These are phyloP conservation scores for Grammothele lineata DNA, from an alignment of 768 basidiomycete genomes.

Conservation along the genomic window DNA sequence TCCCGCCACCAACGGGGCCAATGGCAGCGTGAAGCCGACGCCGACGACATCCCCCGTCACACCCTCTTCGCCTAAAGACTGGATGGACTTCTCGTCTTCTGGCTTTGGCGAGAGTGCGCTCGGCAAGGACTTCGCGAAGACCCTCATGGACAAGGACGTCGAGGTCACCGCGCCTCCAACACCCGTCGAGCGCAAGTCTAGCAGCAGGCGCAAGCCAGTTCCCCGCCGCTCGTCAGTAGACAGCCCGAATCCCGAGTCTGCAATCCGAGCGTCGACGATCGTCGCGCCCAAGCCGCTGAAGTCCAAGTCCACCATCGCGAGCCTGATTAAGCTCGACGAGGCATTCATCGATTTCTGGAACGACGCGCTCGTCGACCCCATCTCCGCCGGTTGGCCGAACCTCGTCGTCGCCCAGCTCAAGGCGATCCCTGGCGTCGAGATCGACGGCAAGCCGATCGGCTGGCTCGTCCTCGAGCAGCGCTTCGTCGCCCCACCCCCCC, in stretches of 20 bases:
- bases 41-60: slow-evolving; percentile 15
- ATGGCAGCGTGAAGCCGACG: slow-evolving; percentile 13
- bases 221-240: slow-evolving; percentile 24
- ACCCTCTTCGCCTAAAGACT: slow-evolving; percentile 42
- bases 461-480: slow-evolving; percentile 72
- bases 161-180: slow-evolving; percentile 45
- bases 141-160: slow-evolving; percentile 55
- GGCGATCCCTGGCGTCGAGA: slow-evolving; percentile 24
- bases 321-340: slow-evolving; percentile 64
- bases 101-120: slow-evolving; percentile 50
- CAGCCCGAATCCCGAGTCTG: slow-evolving; percentile 9
- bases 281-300: slow-evolving; percentile 2
- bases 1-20: slow-evolving; percentile 2
- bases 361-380: slow-evolving; percentile 67
- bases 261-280: slow-evolving; percentile 2
- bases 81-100: slow-evolving; percentile 62
- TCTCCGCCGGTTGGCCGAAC: slow-evolving; percentile 59
- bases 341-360: slow-evolving; percentile 83
- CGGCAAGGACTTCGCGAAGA: slow-evolving; percentile 46
- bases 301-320: slow-evolving; percentile 38
- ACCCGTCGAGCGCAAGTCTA: slow-evolving; percentile 23
- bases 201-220: slow-evolving; percentile 28
- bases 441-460: slow-evolving; percentile 38
- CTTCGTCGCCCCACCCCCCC: slow-evolving; percentile 37
- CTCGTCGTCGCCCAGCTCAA: slow-evolving; percentile 73